Conservation (phyloP, 805 yeast genomes). For the Lachancea lanzarotensis region DNA sequence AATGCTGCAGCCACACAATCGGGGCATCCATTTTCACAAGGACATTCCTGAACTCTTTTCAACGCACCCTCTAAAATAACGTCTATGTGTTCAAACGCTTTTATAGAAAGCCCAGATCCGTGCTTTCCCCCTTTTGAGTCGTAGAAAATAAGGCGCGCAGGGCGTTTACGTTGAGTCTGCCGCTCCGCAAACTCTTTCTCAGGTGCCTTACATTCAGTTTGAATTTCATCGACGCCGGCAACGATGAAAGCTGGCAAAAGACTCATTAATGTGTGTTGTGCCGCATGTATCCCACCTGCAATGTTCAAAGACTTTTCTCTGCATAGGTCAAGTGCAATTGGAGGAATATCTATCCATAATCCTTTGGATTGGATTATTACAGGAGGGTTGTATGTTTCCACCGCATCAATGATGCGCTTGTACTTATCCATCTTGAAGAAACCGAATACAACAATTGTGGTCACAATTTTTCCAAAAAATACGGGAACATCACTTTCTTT, state of each 20-base stretch:
- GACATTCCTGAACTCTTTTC: constrained; percentile 55
- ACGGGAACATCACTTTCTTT: constrained; percentile 49
- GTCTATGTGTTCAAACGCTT: constrained; percentile 74
- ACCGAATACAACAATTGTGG: constrained; percentile 81
- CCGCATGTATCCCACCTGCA: constrained; percentile 95
- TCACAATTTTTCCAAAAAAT: constrained; percentile 67
- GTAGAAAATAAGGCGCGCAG: constrained; percentile 78
- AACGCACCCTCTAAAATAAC: constrained; percentile 56
- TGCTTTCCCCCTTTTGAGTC: constrained; percentile 76
- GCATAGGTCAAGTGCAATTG: constrained; percentile 52
- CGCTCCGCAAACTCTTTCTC: constrained; percentile 86
- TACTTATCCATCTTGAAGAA: constrained; percentile 78
- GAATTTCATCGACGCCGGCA: constrained; percentile 70
- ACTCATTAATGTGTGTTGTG: constrained; percentile 84
- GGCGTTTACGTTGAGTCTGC: constrained; percentile 66
- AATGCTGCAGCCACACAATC: constrained; percentile 77
- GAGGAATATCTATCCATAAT: constrained; percentile 85
- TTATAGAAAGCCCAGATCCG: constrained; percentile 74
- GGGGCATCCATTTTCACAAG: constrained; percentile 64
- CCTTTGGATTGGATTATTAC: constrained; percentile 65
- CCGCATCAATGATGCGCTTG: constrained; percentile 81
- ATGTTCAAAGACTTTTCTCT: constrained; percentile 51
- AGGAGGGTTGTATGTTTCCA: constrained; percentile 89
- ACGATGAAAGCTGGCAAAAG: constrained; percentile 67
- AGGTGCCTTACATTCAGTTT: constrained; percentile 95